These are phyloP conservation scores for Staphylotrichum longicolle DNA, from an alignment of 495 filamentous ascomycete species.

Conservation along the genomic window DNA sequence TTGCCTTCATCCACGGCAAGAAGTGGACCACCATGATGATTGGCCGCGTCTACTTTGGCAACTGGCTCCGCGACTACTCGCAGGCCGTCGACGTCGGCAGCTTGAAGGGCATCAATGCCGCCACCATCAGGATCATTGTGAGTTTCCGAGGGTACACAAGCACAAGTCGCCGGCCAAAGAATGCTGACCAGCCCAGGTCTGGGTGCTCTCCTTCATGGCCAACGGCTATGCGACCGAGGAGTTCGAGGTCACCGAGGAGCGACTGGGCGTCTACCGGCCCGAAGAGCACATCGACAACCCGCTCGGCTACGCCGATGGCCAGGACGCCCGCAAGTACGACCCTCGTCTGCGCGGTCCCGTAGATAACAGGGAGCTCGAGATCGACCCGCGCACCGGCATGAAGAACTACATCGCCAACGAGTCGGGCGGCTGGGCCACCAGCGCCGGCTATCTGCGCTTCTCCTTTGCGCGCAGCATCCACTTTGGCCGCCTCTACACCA, in stretches of 20 bases:
- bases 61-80: slow-evolving; percentile 74
- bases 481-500: slow-evolving; percentile 81
- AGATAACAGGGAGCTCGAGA: slow-evolving; percentile 68
- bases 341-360: slow-evolving; percentile 77
- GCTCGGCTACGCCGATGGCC: slow-evolving; percentile 84
- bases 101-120: slow-evolving; percentile 81
- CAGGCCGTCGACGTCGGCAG: slow-evolving; percentile 92
- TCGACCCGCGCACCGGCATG: slow-evolving; percentile 87
- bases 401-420: slow-evolving; percentile 99
- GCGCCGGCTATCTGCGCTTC: slow-evolving; percentile 82
- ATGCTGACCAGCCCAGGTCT: slow-evolving; percentile 43
- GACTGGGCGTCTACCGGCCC: slow-evolving; percentile 87
- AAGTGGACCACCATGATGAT: slow-evolving; percentile 94
- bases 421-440: slow-evolving; percentile 77
- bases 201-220: slow-evolving; percentile 87
- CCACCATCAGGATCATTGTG: slow-evolving; percentile 80
- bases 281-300: slow-evolving; percentile 96
- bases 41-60: slow-evolving; percentile 89
- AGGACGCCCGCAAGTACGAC: slow-evolving; percentile 83
- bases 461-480: slow-evolving; percentile 84
- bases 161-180: slow-evolving; percentile 1
- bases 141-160: not conserved
- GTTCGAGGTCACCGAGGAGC: slow-evolving; percentile 91
- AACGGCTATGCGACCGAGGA: slow-evolving; percentile 97
- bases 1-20: slow-evolving; percentile 83